Percentiles rank a stretch among this genome's conserved stretches.
These are phyloP conservation scores for Termitomyces sp. DNA, from an alignment of 768 basidiomycete species.

Conservation along the genomic window DNA sequence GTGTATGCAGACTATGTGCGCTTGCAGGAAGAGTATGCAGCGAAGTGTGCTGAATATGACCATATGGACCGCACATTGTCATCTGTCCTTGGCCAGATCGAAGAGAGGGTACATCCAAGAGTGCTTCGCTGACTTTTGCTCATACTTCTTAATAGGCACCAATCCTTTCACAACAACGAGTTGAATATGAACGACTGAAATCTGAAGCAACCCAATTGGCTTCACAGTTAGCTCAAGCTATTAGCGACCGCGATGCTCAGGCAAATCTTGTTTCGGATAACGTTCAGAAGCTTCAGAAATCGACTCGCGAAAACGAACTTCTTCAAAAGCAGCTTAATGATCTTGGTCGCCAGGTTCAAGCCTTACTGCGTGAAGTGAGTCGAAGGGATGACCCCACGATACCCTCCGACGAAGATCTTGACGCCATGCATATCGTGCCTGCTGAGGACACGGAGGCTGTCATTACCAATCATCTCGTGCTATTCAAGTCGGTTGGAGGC, in stretches of 20 bases:
- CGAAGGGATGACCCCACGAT: slow-evolving; percentile 82
- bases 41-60: slow-evolving; percentile 76
- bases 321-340: slow-evolving; percentile 75
- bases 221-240: slow-evolving; percentile 67
- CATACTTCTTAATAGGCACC: slow-evolving; percentile 58
- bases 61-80: slow-evolving; percentile 79
- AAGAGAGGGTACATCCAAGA: slow-evolving; percentile 49
- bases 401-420: slow-evolving; percentile 61
- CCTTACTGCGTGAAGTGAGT: slow-evolving; percentile 70
- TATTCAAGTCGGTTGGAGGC: slow-evolving; percentile 72
- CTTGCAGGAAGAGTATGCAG: slow-evolving; percentile 75
- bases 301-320: slow-evolving; percentile 56
- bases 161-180: slow-evolving; percentile 81
- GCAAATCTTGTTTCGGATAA: slow-evolving; percentile 49
- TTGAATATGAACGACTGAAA: slow-evolving; percentile 81
- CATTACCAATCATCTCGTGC: slow-evolving; percentile 84
- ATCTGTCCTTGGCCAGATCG: slow-evolving; percentile 81
- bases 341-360: slow-evolving; percentile 79
- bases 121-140: slow-evolving; percentile 35
- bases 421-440: slow-evolving; percentile 30
- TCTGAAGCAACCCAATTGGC: slow-evolving; percentile 78
- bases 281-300: slow-evolving; percentile 55
- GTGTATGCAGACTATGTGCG: slow-evolving; percentile 88
- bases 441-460: slow-evolving; percentile 65
- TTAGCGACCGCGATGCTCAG: slow-evolving; percentile 70